phyloP scores from a whole-genome alignment of 1,139 yeast genomes.

The Scheffersomyces illinoinensis region DNA sequence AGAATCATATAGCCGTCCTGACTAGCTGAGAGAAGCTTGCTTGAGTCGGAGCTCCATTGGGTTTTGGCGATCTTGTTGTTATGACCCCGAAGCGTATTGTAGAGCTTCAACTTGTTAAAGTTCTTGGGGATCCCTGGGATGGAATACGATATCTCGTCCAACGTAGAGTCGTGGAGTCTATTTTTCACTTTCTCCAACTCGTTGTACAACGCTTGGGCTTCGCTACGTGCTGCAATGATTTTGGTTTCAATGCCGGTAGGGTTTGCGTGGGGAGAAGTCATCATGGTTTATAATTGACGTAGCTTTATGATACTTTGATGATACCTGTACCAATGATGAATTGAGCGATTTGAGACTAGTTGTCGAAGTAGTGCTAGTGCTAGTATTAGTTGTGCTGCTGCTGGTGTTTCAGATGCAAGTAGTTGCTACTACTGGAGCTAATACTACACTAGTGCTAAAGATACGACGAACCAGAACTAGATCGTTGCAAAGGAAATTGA shows the following conservation, averaged over 20 bases:
- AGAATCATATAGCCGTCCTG: conserved; percentile 85
- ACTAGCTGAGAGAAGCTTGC: conserved; percentile 66
- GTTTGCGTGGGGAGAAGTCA: neutral
- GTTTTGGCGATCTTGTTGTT: conserved; percentile 70
- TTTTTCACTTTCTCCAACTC: conserved; percentile 49
- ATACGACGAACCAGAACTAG: neutral
- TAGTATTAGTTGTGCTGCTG: neutral
- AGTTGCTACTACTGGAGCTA: neutral
- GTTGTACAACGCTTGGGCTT: conserved; percentile 46
- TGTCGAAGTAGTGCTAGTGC: neutral
- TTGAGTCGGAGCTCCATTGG: conserved; percentile 67
- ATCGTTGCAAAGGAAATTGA: neutral
- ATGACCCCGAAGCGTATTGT: conserved; percentile 65
- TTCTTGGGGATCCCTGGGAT: conserved; percentile 30
- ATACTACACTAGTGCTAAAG: neutral
- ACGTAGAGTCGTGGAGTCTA: conserved; percentile 47
- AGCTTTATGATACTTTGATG: neutral
- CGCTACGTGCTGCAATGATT: conserved; percentile 42
- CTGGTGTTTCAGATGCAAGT: neutral
- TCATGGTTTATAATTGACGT: neutral
- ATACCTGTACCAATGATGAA: neutral
- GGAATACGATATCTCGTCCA: conserved; percentile 38
- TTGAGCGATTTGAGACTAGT: neutral
- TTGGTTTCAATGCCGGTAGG: conserved; percentile 7
- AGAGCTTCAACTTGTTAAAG: conserved; percentile 33